Evolutionary conservation across 2,329 filamentous ascomycete genomes (phyloP).

Genomic region (Tolypocladium pustulatum): DNA sequence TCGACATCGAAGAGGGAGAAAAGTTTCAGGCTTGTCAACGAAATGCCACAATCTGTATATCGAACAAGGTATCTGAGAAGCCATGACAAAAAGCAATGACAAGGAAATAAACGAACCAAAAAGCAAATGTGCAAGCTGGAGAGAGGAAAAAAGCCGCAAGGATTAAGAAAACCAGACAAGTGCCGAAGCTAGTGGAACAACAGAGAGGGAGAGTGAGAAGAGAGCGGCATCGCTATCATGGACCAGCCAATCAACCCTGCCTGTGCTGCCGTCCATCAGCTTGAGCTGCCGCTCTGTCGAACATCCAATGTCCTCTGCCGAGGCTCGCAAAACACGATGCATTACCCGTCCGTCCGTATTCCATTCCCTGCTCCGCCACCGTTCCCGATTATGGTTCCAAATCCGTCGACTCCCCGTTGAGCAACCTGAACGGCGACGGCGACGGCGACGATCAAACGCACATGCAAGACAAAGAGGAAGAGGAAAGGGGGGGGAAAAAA

Average conservation of each 20-base stretch:
- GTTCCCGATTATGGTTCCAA: slow-evolving; percentile 15
- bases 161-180: slow-evolving; percentile 26
- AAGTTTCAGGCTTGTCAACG: neutral
- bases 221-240: slow-evolving; percentile 28
- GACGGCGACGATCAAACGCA: neutral
- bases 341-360: slow-evolving; percentile 10
- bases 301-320: slow-evolving; percentile 18
- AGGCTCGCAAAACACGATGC: slow-evolving; percentile 14
- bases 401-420: slow-evolving; percentile 14
- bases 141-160: slow-evolving; percentile 4
- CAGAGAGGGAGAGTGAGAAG: slow-evolving; percentile 27
- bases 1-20: neutral
- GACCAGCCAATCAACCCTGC: slow-evolving; percentile 39
- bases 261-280: slow-evolving; percentile 32
- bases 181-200: slow-evolving; percentile 26
- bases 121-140: slow-evolving; percentile 13
- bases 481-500: neutral
- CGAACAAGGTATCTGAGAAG: slow-evolving; percentile 50
- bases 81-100: slow-evolving; percentile 13
- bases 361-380: slow-evolving; percentile 12
- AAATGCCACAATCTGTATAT: slow-evolving; percentile 30
- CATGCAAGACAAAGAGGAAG: neutral
- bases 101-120: slow-evolving; percentile 12
- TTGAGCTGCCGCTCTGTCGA: slow-evolving; percentile 22
- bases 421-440: slow-evolving; percentile 4